phyloP scores from a whole-genome alignment of 257 asterid genomes.

The Paraleonurus japonicus region DNA sequence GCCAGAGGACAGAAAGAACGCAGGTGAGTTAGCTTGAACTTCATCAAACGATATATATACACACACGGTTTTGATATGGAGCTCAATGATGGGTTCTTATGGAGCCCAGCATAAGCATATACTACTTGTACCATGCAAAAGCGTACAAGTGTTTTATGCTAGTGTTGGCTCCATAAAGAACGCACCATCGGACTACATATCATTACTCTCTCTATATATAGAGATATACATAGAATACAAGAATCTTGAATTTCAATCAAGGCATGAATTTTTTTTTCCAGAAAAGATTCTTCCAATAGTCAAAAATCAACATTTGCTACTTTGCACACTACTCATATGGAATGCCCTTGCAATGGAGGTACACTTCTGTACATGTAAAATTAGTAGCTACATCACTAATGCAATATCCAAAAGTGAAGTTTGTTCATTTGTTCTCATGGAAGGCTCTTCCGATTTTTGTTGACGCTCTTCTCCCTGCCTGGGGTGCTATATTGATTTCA shows the following conservation, averaged over 20 bases:
- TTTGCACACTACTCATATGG: constrained; percentile 83
- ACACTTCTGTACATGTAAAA: neutral
- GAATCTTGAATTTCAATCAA: neutral
- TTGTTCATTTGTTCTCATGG: neutral
- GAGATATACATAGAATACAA: neutral
- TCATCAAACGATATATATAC: neutral
- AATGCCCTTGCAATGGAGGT: constrained; percentile 96
- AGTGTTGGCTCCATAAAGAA: too few species aligned
- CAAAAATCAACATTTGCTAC: constrained; percentile 79
- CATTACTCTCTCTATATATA: too few species aligned
- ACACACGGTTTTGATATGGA: too few species aligned
- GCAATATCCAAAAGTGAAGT: neutral
- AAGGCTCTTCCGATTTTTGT: constrained; percentile 86
- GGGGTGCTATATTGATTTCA: constrained; percentile 88
- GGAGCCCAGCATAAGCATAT: too few species aligned
- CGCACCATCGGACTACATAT: too few species aligned
- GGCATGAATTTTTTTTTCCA: constrained; percentile 20
- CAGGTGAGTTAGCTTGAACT: constrained; percentile 40
- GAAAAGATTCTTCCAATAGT: constrained; percentile 84
- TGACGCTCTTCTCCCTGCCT: constrained; percentile 82
- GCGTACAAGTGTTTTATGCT: too few species aligned
- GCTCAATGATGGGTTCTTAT: too few species aligned
- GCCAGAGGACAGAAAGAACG: constrained; percentile 65
- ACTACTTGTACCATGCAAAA: too few species aligned
- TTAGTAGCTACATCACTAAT: neutral